Evolutionary conservation across 345 rosid genomes (phyloP), one percentile per base, ranked within the genome.

Genomic region (Pistacia vera): DNA sequence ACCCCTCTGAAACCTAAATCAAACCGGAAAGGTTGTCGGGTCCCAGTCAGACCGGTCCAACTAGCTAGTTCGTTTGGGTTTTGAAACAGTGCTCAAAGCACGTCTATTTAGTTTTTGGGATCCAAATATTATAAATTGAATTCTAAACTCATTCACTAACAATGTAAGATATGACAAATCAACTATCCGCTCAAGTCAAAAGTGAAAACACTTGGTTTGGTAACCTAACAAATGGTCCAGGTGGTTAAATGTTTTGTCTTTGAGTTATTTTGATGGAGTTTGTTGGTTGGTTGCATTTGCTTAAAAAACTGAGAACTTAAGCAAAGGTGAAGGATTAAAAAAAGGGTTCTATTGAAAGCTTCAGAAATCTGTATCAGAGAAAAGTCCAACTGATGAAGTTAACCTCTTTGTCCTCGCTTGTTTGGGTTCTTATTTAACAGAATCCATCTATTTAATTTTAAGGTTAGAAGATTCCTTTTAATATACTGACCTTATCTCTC

Each of bases 351-450:
- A 67, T 67, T 72, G 64, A 75, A 89, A 70, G 64, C 73, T 60
- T 78, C 74, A 58, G 30, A 67, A 62, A 62, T 76, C 52, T 68
- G 51, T 28, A 61, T 78, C 77, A 84, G 57, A 67, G 68, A 70
- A 55, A 17, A 41, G 9, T 22, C 59, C 62, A 74, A 68, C 74
- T 55, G 8, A 28, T 73, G 71, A 79, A 73, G 48, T 67, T 79
- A 68, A 36, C 77, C 76, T 67, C 49, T 80, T 80, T 87, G 92
- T 85, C 89, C 13, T 81, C 62, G 30, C 62, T 49, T 75, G 62
- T 44, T 81, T 86, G 78, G 85, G 35, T 70, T 72, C 71, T 83
- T 66, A 22, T n/a, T 51, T 11, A 61, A 69, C 66, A 63, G 83
- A 80, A 79, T 76, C 80, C 10, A 20, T 25, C 8, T 61, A 35